phyloP scores from a whole-genome alignment of 202 grass and related monocot species.

The Setaria italica region DNA sequence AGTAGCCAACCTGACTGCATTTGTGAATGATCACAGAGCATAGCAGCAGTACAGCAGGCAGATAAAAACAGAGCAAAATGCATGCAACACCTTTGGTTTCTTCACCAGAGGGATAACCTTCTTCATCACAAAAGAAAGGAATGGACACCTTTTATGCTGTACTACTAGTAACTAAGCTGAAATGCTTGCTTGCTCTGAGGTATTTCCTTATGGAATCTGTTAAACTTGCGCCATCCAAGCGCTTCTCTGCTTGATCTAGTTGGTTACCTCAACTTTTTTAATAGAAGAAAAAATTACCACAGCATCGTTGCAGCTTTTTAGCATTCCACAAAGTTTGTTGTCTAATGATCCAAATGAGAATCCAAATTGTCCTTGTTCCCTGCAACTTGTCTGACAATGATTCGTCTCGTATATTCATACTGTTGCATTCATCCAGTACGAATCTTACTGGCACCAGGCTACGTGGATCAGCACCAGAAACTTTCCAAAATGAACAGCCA shows the following conservation, averaged over 20 bases:
- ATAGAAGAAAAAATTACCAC: not conserved
- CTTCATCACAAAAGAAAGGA: not conserved
- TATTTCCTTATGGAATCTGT: not conserved
- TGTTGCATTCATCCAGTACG: constrained; percentile 25
- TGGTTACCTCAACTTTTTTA: not conserved
- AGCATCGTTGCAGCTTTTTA: not conserved
- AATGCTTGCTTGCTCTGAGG: not conserved
- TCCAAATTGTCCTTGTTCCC: not conserved
- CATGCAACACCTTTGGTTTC: not conserved
- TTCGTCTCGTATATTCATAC: constrained; percentile 8
- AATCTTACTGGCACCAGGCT: not conserved
- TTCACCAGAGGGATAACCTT: not conserved
- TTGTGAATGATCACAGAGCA: constrained; percentile 25
- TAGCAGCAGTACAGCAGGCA: not conserved
- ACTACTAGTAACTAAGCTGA: not conserved
- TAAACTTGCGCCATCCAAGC: not conserved
- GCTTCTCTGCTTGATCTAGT: not conserved
- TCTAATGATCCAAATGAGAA: constrained; percentile 1
- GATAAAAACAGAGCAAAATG: not conserved
- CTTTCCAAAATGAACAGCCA: constrained; percentile 2
- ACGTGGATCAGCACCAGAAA: not conserved
- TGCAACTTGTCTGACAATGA: not conserved
- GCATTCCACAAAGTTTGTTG: constrained; percentile 7
- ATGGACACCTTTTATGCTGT: not conserved
- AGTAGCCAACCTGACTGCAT: not conserved